These are phyloP conservation scores for Massariosphaeria phaeospora DNA, from an alignment of 495 filamentous ascomycete species.

Conservation along the genomic window DNA sequence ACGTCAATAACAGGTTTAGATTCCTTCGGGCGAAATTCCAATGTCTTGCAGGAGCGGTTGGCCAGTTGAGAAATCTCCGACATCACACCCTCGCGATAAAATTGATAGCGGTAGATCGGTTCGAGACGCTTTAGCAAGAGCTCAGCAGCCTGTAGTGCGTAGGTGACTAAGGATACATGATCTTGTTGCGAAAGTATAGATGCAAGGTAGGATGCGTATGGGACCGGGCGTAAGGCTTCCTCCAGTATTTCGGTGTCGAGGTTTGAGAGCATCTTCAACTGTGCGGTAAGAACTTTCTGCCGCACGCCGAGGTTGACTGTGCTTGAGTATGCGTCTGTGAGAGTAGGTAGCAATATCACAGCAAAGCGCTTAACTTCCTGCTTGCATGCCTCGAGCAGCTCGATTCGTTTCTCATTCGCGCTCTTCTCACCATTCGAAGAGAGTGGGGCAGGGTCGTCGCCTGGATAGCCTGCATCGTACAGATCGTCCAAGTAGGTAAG, in stretches of 20 bases:
- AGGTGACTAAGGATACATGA: constrained; percentile 78
- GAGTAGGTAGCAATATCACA: constrained; percentile 88
- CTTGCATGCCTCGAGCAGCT: constrained; percentile 73
- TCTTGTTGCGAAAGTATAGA: constrained; percentile 96
- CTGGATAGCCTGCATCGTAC: constrained; percentile 47
- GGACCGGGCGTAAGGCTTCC: constrained; percentile 81
- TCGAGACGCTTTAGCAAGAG: constrained; percentile 77
- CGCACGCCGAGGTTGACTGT: constrained; percentile 96
- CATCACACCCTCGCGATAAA: constrained; percentile 96
- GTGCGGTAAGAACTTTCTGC: constrained; percentile 92
- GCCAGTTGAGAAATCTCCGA: constrained; percentile 81
- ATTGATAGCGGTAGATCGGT: constrained; percentile 87
- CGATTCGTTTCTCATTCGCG: constrained; percentile 69
- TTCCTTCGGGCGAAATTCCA: constrained; percentile 29
- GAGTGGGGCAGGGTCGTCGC: constrained; percentile 38
- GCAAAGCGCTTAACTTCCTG: constrained; percentile 85
- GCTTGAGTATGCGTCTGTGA: constrained; percentile 96
- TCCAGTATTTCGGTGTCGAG: constrained; percentile 75
- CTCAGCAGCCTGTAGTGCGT: constrained; percentile 82
- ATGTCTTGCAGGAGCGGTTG: constrained; percentile 45
- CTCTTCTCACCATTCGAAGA: constrained; percentile 51
- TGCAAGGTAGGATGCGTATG: constrained; percentile 95
- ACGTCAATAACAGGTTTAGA: constrained; percentile 23
- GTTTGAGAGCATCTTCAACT: constrained; percentile 98
- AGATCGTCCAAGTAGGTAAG: constrained; percentile 52